A percentile compares a stretch with the other conserved stretches of the same genome.
These are phyloP conservation scores for Zostera marina DNA, from an alignment of 116 monocot genomes.

Conservation along the genomic window DNA sequence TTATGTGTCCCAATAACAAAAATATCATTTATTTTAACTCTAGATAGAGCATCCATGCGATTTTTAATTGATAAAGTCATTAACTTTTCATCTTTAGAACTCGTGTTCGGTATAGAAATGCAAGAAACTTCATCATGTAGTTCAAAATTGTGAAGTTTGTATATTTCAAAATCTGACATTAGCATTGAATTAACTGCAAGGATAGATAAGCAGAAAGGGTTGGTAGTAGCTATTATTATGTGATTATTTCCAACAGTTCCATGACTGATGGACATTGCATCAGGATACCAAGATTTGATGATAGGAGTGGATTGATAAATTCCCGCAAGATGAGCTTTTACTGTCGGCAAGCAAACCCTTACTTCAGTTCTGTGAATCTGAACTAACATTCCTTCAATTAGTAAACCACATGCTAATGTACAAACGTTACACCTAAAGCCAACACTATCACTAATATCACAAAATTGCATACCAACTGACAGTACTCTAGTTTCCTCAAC, in stretches of 20 bases:
- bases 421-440: conserved; percentile 73
- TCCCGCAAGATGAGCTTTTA: conserved; percentile 45
- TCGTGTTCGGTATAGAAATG: conserved; percentile 56
- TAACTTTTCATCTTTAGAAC: conserved; percentile 11
- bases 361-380: conserved; percentile 76
- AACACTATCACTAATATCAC: conserved; percentile 63
- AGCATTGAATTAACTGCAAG: conserved; percentile 42
- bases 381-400: conserved; percentile 69
- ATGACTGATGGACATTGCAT: conserved; percentile 42
- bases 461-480: conserved; percentile 74
- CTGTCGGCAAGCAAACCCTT: conserved; percentile 74
- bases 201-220: conserved; percentile 66
- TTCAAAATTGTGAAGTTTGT: conserved; percentile 45
- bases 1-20: conserved; percentile 87
- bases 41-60: conserved; percentile 4
- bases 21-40: conserved; percentile 17
- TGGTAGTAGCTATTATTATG: conserved; percentile 69
- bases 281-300: conserved; percentile 60
- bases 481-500: conserved; percentile 96
- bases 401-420: conserved; percentile 91
- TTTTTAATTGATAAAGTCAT: conserved; percentile 11
- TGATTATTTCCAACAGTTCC: conserved; percentile 72
- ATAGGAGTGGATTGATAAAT: conserved; percentile 39
- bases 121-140: conserved; percentile 76
- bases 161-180: conserved; percentile 42